Evolutionary conservation across 148 eudicot species (phyloP).

Genomic region (Spergularia bocconei): DNA sequence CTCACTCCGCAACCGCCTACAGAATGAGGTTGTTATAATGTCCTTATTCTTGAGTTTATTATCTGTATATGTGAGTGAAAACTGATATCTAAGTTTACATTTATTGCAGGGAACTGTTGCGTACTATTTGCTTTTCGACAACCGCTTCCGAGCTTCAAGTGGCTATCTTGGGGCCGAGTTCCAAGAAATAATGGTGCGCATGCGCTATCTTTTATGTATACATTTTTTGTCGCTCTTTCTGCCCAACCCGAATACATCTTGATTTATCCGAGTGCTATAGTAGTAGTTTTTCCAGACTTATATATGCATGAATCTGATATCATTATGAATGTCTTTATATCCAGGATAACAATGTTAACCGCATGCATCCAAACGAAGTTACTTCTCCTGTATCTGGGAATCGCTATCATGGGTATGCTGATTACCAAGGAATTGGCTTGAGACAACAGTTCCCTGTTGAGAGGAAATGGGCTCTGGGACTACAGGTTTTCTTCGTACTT

Average conservation of each 20-base stretch:
- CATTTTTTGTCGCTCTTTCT: neutral
- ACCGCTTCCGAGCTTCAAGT: constrained; percentile 68
- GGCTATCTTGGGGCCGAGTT: constrained; percentile 97
- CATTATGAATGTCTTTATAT: constrained; percentile 1
- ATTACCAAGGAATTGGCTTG: constrained; percentile 60
- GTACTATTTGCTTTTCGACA: constrained; percentile 90
- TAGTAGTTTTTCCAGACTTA: no score
- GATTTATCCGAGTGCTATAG: no score
- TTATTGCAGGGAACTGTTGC: constrained; percentile 84
- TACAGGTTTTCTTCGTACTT: constrained; percentile 54
- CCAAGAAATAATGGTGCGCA: constrained; percentile 74
- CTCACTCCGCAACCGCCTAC: constrained; percentile 69
- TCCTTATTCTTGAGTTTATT: neutral
- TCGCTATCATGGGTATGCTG: constrained; percentile 55
- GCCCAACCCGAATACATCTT: neutral
- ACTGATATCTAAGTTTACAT: constrained; percentile 5
- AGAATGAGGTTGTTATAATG: constrained; percentile 65
- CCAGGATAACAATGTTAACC: constrained; percentile 58
- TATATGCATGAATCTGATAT: neutral
- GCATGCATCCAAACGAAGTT: constrained; percentile 53
- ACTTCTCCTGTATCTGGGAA: constrained; percentile 47
- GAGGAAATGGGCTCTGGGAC: constrained; percentile 97
- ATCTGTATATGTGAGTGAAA: neutral
- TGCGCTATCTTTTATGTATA: constrained; percentile 19
- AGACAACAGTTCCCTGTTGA: constrained; percentile 64